Base-by-base conservation (phyloP, 805 yeast species). In the Starmerella etchellsii region DNA sequence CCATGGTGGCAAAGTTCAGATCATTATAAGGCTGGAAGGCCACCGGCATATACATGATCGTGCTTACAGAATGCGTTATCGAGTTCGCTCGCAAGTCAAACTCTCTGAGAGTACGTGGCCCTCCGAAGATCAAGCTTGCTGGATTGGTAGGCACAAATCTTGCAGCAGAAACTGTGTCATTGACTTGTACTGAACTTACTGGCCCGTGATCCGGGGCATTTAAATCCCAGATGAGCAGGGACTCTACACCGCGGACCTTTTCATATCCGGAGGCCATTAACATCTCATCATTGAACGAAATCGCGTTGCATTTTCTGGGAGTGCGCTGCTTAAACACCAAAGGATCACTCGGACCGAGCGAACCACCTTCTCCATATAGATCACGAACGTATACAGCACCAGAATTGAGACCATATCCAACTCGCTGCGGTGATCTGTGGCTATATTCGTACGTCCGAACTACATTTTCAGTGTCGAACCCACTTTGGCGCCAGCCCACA, bases 171-270 rank as follows among this genome's bases (percentile, higher is more conserved):
- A 88, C 70, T 6, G 81, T 75, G 56, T 87, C 97, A 51, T 81
- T 79, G 23, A 78, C 73, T 21, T 82, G 66, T 50, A 69, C 77
- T 0, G 79, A 67, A 8, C 47, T 41, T 3, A 52, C 20, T 5
- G 63, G 60, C 2, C 39, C 34, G 14, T n/a, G n/a, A 19, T 16
- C 23, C 14, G 37, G 40, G 18, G 28, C 30, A 13, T 45, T 73
- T 3, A 81, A 65, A 55, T 83, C 84, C 87, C 91, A 87, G 4
- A 87, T 66, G 49, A 80, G 80, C 33, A 87, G 61, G 19, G 88
- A 76, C 43, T 74, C 72, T 51, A 81, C 93, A 48, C 74, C 81
- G 39, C 85, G 67, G 18, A 79, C 78, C 49, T 82, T 73, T 47
- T 84, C 95, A 43, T 78, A 69, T 1, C 93, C 94, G 28, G 78